phyloP scores from a whole-genome alignment of 257 asterid genomes.

The Solanum arcanum region DNA sequence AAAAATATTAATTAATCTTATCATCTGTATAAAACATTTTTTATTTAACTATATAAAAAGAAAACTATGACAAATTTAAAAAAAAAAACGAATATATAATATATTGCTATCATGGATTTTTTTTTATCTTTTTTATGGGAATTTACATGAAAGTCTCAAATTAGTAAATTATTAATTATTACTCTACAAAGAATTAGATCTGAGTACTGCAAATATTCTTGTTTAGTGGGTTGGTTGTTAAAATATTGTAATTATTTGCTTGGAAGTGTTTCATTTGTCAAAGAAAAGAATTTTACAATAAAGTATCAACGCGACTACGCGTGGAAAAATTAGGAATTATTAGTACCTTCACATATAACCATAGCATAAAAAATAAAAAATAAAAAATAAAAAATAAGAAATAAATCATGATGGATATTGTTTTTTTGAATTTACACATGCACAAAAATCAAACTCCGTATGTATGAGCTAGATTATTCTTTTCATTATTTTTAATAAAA shows the following conservation, averaged over 20 bases:
- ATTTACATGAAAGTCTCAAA: not conserved
- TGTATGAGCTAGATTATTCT: not conserved
- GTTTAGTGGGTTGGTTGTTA: not conserved
- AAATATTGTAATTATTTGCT: not conserved
- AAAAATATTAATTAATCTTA: no score
- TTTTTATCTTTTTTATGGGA: not conserved
- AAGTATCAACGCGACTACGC: not conserved
- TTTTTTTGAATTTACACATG: not conserved
- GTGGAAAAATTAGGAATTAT: not conserved
- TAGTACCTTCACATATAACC: not conserved
- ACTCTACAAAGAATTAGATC: not conserved
- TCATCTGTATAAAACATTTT: no score
- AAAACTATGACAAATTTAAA: no score
- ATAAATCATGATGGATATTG: no score
- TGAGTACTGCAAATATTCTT: not conserved
- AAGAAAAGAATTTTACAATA: not conserved
- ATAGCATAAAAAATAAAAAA: not conserved
- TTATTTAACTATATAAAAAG: no score
- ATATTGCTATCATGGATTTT: not conserved
- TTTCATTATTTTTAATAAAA: no score
- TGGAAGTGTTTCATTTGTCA: not conserved
- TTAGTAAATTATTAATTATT: not conserved
- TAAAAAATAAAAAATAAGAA: not conserved
- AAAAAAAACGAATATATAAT: no score
- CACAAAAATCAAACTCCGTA: not conserved